Conservation (phyloP, 2,329 filamentous ascomycete genomes). For the Alternaria sp. region DNA sequence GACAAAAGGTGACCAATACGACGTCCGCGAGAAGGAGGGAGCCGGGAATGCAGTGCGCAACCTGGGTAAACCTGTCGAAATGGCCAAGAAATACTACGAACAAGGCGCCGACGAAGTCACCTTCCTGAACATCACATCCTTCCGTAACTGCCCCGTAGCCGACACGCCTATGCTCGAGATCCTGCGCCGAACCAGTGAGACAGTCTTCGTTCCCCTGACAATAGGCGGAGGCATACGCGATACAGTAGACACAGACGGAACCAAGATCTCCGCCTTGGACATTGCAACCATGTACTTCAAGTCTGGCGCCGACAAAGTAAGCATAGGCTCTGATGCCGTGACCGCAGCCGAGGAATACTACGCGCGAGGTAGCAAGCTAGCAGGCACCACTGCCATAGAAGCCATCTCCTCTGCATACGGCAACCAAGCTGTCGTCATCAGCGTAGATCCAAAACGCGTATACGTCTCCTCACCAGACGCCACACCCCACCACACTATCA, state of each 20-base stretch:
- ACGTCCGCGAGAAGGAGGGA: slow-evolving; percentile 86
- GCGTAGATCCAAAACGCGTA: slow-evolving; percentile 89
- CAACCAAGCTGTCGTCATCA: slow-evolving; percentile 95
- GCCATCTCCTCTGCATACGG: slow-evolving; percentile 93
- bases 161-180: slow-evolving; percentile 98
- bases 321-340: slow-evolving; percentile 94
- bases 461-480: slow-evolving; percentile 76
- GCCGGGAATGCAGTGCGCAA: slow-evolving; percentile 76
- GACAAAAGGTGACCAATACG: slow-evolving; percentile 98
- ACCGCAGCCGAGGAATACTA: slow-evolving; percentile 92
- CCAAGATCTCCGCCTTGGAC: slow-evolving; percentile 84
- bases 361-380: slow-evolving; percentile 70
- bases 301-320: slow-evolving; percentile 95
- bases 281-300: slow-evolving; percentile 98
- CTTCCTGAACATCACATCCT: slow-evolving; percentile 97
- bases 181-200: slow-evolving; percentile 81
- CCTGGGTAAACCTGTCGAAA: slow-evolving; percentile 93
- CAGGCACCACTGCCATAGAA: slow-evolving; percentile 90
- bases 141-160: slow-evolving; percentile 90
- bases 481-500: slow-evolving; percentile 78
- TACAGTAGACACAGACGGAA: slow-evolving; percentile 87
- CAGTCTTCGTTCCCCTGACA: slow-evolving; percentile 94
- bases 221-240: slow-evolving; percentile 96
- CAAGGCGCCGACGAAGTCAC: slow-evolving; percentile 97
- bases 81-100: slow-evolving; percentile 93